These are phyloP conservation scores for Trichosporon coremiiforme DNA, from an alignment of 1,284 basidiomycete species.

Conservation along the genomic window DNA sequence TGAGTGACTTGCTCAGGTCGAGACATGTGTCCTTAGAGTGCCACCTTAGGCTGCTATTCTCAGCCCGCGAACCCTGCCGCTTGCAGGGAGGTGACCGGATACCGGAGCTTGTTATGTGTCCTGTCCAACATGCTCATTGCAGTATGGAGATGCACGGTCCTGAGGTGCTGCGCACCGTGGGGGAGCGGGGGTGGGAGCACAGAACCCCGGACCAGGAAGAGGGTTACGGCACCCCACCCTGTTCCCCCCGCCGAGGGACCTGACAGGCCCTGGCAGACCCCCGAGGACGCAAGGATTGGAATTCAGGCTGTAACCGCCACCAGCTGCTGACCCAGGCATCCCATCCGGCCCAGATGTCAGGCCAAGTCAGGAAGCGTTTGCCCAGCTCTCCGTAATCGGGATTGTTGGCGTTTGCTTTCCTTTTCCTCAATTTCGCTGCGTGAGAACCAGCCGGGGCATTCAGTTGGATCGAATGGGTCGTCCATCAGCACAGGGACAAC, in stretches of 20 bases:
- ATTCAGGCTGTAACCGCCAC: not conserved
- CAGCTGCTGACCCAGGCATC: not conserved
- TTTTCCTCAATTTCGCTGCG: constrained; percentile 11
- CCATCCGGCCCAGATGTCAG: constrained; percentile 3
- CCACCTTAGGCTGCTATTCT: constrained; percentile 11
- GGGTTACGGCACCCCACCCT: not conserved
- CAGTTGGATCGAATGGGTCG: constrained; percentile 5
- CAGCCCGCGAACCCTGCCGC: not conserved
- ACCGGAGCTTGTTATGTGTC: not conserved
- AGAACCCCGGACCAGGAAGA: not conserved
- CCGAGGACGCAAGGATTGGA: not conserved
- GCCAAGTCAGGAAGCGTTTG: not conserved
- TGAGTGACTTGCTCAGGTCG: not conserved
- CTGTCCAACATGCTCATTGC: not conserved
- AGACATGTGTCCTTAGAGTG: constrained; percentile 12
- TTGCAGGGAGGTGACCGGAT: not conserved
- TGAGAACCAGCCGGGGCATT: constrained; percentile 6
- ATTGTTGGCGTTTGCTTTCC: constrained; percentile 13
- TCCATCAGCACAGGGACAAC: not conserved
- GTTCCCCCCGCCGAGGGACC: constrained; percentile 4
- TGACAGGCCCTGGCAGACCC: not conserved
- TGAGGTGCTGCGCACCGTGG: not conserved
- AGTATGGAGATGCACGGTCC: constrained; percentile 4
- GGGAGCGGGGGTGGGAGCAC: not conserved
- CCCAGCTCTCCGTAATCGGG: constrained; percentile 1